Conservation (phyloP, 495 filamentous ascomycete genomes). For the Podospora bellae-mahoneyi region DNA sequence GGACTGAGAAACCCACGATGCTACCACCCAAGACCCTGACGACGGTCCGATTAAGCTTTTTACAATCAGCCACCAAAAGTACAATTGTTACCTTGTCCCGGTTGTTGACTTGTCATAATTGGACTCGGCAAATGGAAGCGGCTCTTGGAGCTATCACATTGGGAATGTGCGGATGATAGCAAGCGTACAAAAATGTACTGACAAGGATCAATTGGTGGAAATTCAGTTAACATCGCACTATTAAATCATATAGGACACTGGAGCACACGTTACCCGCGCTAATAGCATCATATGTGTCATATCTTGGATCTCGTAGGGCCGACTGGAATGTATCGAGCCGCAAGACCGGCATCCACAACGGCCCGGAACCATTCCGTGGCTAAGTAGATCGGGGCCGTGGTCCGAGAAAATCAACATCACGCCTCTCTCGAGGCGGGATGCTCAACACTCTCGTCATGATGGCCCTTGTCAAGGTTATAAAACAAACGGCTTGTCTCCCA, state of each 20-base stretch:
- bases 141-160: neutral
- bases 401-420: neutral
- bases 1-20: neutral
- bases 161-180: neutral
- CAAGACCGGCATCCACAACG: neutral
- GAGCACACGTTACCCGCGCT: constrained; percentile 1
- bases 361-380: neutral
- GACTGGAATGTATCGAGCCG: neutral
- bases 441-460: neutral
- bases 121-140: neutral
- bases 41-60: neutral
- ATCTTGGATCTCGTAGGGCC: neutral
- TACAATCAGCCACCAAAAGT: neutral
- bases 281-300: neutral
- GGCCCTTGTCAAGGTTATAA: neutral
- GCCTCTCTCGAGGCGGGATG: neutral
- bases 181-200: neutral
- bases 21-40: neutral
- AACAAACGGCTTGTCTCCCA: neutral
- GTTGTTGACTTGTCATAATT: neutral
- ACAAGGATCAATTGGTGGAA: neutral
- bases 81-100: neutral
- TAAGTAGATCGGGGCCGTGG: neutral
- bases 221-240: neutral
- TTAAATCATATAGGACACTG: neutral